Conservation (phyloP, 1,284 basidiomycete species). For the Melampsora americana region DNA sequence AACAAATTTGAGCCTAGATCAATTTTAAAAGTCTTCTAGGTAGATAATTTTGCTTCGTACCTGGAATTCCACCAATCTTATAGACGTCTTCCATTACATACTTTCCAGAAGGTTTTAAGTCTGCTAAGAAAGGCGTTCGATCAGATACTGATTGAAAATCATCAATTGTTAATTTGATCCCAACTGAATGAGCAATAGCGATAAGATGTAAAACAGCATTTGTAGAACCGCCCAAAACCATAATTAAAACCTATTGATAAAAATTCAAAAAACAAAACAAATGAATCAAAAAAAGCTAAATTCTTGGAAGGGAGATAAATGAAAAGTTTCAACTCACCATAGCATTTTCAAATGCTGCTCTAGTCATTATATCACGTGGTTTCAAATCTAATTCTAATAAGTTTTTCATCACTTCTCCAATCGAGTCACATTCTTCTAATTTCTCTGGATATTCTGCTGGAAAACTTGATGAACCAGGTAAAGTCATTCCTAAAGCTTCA, state of each 20-base stretch:
- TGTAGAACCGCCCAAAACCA: conserved; percentile 90
- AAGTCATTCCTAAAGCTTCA: conserved; percentile 89
- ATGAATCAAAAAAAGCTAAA: conserved; percentile 45
- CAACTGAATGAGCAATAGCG: conserved; percentile 82
- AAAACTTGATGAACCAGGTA: conserved; percentile 79
- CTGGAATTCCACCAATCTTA: conserved; percentile 79
- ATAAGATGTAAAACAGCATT: conserved; percentile 88
- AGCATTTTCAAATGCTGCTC: conserved; percentile 51
- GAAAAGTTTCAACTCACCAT: conserved; percentile 54
- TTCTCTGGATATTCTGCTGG: conserved; percentile 70
- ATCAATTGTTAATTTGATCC: conserved; percentile 74
- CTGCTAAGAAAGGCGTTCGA: conserved; percentile 78
- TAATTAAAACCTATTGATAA: conserved; percentile 63
- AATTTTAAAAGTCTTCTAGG: background rate
- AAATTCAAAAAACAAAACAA: conserved; percentile 47
- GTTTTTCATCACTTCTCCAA: conserved; percentile 75
- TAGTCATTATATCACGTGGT: conserved; percentile 62
- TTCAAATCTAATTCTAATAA: conserved; percentile 82
- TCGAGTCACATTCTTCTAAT: conserved; percentile 75
- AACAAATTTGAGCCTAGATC: too few species aligned
- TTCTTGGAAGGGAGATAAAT: conserved; percentile 51
- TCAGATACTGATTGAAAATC: conserved; percentile 84
- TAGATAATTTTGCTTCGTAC: conserved; percentile 3
- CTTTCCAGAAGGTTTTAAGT: conserved; percentile 84
- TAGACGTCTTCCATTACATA: conserved; percentile 87